These are phyloP conservation scores for Calocera viscosa DNA, from an alignment of 768 basidiomycete species.

Conservation along the genomic window DNA sequence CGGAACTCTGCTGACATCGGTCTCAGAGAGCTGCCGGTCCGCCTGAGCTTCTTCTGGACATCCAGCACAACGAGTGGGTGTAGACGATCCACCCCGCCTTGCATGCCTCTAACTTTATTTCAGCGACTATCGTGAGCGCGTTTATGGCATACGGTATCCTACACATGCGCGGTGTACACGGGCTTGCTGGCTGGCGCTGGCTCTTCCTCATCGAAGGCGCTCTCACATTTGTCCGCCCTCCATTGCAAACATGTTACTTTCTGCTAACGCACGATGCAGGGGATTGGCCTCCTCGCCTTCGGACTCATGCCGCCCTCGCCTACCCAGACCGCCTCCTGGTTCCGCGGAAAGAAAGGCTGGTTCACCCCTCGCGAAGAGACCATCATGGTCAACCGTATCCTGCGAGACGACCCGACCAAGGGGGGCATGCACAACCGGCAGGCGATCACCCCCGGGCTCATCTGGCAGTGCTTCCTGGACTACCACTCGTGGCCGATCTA, in stretches of 20 bases:
- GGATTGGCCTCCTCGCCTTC: conserved; percentile 41
- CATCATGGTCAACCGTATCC: conserved; percentile 32
- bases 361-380: conserved; percentile 51
- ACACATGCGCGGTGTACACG: conserved; percentile 39
- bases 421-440: conserved; percentile 58
- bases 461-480: conserved; percentile 42
- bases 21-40: conserved; percentile 38
- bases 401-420: conserved; percentile 14
- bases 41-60: conserved; percentile 60
- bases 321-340: conserved; percentile 50
- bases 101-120: conserved; percentile 11
- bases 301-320: conserved; percentile 51
- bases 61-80: conserved; percentile 28
- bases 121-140: conserved; percentile 40
- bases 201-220: conserved; percentile 40
- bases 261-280: conserved; percentile 35
- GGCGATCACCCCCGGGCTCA: conserved; percentile 39
- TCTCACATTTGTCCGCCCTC: conserved; percentile 17
- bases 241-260: background rate
- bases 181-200: conserved; percentile 44
- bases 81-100: background rate
- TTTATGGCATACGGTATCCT: conserved; percentile 57
- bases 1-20: background rate
- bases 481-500: conserved; percentile 60
- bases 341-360: conserved; percentile 47